These are phyloP conservation scores for Coniochaeta ligniaria DNA, from an alignment of 2,329 filamentous ascomycete species.

Conservation along the genomic window DNA sequence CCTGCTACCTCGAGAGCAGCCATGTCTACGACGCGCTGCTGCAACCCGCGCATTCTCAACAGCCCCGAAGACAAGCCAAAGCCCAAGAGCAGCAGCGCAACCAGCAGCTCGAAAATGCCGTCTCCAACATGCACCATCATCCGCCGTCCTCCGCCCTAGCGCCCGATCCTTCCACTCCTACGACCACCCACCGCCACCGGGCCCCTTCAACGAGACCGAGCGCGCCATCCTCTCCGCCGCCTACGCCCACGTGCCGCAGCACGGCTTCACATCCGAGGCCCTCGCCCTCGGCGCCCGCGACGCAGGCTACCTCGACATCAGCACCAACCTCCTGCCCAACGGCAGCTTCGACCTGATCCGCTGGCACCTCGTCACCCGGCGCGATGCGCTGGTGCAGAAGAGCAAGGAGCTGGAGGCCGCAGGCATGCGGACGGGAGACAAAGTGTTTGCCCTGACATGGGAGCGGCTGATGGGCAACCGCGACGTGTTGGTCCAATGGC, in stretches of 20 bases:
- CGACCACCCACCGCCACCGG: slow-evolving; percentile 54
- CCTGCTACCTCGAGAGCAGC: not conserved
- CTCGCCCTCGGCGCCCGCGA: slow-evolving; percentile 75
- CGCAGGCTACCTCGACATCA: slow-evolving; percentile 79
- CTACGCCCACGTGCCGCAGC: slow-evolving; percentile 65
- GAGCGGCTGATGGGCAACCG: slow-evolving; percentile 69
- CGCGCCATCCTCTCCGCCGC: slow-evolving; percentile 74
- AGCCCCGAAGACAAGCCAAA: not conserved
- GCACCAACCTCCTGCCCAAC: slow-evolving; percentile 71
- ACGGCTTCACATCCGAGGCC: slow-evolving; percentile 73
- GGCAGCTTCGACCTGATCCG: slow-evolving; percentile 76
- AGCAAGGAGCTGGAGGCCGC: slow-evolving; percentile 30
- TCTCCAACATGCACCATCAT: not conserved
- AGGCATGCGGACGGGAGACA: slow-evolving; percentile 37
- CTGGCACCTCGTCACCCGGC: slow-evolving; percentile 65
- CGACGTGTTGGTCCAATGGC: slow-evolving; percentile 69
- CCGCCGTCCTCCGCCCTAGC: not conserved
- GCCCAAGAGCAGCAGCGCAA: not conserved
- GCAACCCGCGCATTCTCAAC: not conserved
- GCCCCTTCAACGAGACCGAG: slow-evolving; percentile 62
- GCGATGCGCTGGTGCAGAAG: slow-evolving; percentile 47
- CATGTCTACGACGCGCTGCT: not conserved
- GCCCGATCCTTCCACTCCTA: slow-evolving; percentile 59
- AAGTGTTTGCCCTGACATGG: slow-evolving; percentile 66
- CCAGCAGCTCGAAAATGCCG: not conserved